phyloP scores from a whole-genome alignment of 257 asterid species.

The Ehretia macrophylla region DNA sequence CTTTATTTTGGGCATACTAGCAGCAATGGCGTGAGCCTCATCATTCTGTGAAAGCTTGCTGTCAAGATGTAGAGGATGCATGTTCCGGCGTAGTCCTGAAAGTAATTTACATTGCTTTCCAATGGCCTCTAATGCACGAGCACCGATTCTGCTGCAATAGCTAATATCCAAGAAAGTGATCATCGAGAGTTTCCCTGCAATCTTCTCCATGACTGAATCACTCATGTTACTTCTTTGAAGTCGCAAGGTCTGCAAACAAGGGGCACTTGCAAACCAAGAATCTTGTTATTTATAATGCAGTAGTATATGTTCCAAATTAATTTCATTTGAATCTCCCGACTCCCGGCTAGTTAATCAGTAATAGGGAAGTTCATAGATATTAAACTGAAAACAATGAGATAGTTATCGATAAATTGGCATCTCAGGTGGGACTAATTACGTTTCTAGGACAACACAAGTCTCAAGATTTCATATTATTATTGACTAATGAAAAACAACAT shows the following conservation, averaged over 20 bases:
- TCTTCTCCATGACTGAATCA: slow-evolving; percentile 18
- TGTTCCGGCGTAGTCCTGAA: slow-evolving; percentile 25
- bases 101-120: slow-evolving; percentile 33
- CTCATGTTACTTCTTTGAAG: slow-evolving; percentile 28
- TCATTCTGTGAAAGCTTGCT: slow-evolving; percentile 32
- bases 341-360: no score
- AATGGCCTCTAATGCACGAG: slow-evolving; percentile 23
- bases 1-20: slow-evolving; percentile 36
- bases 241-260: slow-evolving; percentile 28
- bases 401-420: no score
- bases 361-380: no score
- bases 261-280: slow-evolving; percentile 25
- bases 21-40: slow-evolving; percentile 38
- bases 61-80: slow-evolving; percentile 33
- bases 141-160: slow-evolving; percentile 33
- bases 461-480: no score
- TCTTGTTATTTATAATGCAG: neutral
- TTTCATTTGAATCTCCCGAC: no score
- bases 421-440: no score
- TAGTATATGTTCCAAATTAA: no score
- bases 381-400: neutral
- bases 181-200: slow-evolving; percentile 24
- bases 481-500: neutral
- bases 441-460: no score
- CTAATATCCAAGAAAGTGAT: slow-evolving; percentile 35